A percentile compares a stretch with the other conserved stretches of the same genome.
Conservation (phyloP, 1,139 yeast genomes). For the Saccharomyces hybrid region DNA sequence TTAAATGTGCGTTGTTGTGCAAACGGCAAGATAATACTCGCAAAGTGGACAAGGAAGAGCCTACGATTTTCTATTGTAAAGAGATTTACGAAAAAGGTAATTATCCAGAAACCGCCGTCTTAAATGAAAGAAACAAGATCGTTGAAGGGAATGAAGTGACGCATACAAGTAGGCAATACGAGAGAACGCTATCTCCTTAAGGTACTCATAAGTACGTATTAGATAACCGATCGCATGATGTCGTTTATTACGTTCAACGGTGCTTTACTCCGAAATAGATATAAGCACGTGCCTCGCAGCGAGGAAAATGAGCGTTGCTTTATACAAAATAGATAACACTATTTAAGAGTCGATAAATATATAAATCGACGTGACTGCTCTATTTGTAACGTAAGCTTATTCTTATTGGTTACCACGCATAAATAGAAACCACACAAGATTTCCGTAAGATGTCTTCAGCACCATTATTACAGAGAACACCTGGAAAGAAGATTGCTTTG, state of each 20-base stretch:
- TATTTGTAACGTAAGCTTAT: background rate
- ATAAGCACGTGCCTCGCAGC: background rate
- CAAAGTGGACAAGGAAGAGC: background rate
- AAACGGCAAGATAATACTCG: background rate
- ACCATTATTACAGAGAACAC: constrained; percentile 54
- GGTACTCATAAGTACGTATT: background rate
- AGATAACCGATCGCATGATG: background rate
- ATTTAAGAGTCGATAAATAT: background rate
- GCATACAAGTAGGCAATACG: background rate
- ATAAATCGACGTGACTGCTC: background rate
- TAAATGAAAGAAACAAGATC: background rate
- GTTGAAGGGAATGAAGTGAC: background rate
- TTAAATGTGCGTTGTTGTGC: background rate
- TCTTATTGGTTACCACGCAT: background rate
- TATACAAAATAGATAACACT: background rate
- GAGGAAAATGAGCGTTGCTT: background rate
- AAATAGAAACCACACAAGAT: background rate
- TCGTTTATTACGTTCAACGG: background rate
- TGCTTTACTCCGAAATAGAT: background rate
- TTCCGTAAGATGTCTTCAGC: constrained; percentile 38
- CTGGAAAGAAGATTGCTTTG: constrained; percentile 86
- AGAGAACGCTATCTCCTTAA: background rate
- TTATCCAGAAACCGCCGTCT: background rate
- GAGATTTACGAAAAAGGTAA: background rate
- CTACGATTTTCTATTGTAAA: background rate